Base-by-base conservation (phyloP, 192 early-diverging fungal genomes). In the Coemansia sp. region DNA sequence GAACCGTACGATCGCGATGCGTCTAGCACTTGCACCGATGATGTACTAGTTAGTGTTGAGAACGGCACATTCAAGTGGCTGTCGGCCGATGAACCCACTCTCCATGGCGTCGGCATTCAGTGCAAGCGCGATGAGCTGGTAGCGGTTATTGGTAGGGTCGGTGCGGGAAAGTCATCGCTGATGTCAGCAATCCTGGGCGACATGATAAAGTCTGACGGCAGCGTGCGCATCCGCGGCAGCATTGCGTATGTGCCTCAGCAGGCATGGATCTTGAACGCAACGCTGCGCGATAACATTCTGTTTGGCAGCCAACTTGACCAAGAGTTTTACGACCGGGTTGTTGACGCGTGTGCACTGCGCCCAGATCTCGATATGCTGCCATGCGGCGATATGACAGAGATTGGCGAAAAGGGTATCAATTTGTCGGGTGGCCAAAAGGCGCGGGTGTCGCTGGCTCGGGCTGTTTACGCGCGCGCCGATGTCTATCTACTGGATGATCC, bases 401-500 rank as follows among this genome's bases (percentile, higher is more conserved):
- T 67, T 60, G 66, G 66, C 12, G 66, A 67, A 23, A 51, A 59
- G 21, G 57, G 65, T 9, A 66, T 66, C 27, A 66, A 66, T 21
- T 52, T 66, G 49, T 66, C 65, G 8, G 57, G 65, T 7, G 57
- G 65, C 0, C 65, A 66, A 25, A 66, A 52, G 48, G 57, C 57
- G 14, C 65, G 57, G 0, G 56, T 59, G 4, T 58, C 56, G 1
- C 15, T 66, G 37, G 64, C 64, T 22, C 73, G 89, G 45, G 87
- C 87, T 0, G 79, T 86, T 5, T 89, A 88, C 54, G 35, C 80
- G 10, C 66, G 85, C 8, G 84, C 84, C 10, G 87, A 91, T 39
- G 65, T 89, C 2, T 83, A 84, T 48, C 65, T 89, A 2, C 66
- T 92, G n/a, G 90, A 91, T 58, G 89, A 92, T 41, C 86, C 88